Base-by-base conservation (phyloP, 129 eudicot genomes). In the Silybum marianum region DNA sequence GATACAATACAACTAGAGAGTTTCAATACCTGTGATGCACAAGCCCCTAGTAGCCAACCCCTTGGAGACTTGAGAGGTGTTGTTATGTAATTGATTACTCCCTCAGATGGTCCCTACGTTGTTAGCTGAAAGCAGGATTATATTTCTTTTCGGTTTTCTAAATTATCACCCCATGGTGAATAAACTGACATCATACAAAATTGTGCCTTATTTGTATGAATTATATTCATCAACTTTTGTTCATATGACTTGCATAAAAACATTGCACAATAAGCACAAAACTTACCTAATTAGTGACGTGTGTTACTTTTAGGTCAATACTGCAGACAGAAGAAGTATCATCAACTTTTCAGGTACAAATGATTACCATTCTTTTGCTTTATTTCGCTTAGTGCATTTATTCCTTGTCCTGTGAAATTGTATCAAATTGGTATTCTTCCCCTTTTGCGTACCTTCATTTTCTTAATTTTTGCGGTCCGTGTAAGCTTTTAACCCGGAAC, bases 311-410 rank as follows among this genome's bases (percentile, higher is more conserved):
- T 87, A 91, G 97, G 93, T 84, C 91, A 82, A 80, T 66, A 5
- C 25, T 77, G 42, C 91, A 77, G 81, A 22, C 62, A 23, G 91
- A 83, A 46, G 92, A 88, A 25, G 79, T 82, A 77, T 76, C 82
- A 78, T 72, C 86, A 48, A 73, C 72, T 80, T 82, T 74, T 71
- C 88, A 90, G 95, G 95, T 90, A 88, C 46, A 80, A 28, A 34
- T 75, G 51, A 68, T 23, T 26, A 9, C 72, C 30, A 1, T 74
- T 75, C 24, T 7, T 25, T 70, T 2, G 8, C 13, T 44, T 65
- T 75, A 14, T 79, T 38, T 42, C 5, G 62, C 23, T 16, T 22
- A 34, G 9, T 80, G 36, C 44, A 1, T 84, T 34, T 12, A 7
- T 81, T 78, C 18, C 76, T 32, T 23, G 71, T 46, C 23, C 69